Evolutionary conservation across 768 basidiomycete genomes (phyloP), one percentile per base, ranked within the genome.

Genomic region (Phlebiopsis flavidoalba): DNA sequence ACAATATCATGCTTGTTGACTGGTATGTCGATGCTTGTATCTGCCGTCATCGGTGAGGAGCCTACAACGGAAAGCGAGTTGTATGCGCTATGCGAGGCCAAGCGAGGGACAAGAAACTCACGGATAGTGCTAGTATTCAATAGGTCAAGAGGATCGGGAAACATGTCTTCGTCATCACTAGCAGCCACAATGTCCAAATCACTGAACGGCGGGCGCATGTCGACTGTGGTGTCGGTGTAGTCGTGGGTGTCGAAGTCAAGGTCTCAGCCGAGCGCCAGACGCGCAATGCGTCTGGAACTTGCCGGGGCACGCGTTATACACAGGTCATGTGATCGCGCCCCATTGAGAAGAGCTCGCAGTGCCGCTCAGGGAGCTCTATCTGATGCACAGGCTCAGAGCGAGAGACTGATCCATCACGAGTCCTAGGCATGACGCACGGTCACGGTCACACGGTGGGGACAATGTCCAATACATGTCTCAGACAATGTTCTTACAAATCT

Each of bases 161-260:
- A 33, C 57, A 48, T 48, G 46, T 51, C 57, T 46, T 63, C 61
- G 24, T 64, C 63, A 22, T 64, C 63, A 31, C 63, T 64, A 33
- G 60, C 60, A 1, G 60, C 54, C n/a, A 63, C 45, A 8, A 59
- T 33, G 33, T 59, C 61, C 10, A 21, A 10, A 24, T 53, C 52
- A 15, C 24, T 26, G 31, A 22, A 15, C 1, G 22, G 49, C 15
- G 22, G 26, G 12, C 37, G 5, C 59, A 60, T 60, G 19, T 8
- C 47, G 53, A 2, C 45, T 8, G n/a, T 12, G 24, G 26, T 8
- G 50, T 21, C 19, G 26, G 21, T 7, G 45, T 4, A 14, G 40
- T 53, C 36, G 54, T 55, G 54, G 54, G 40, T n/a, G 54, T 48
- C 46, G 46, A 45, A 48, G 47, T n/a, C 33, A 47, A 58, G 26